These are phyloP conservation scores for Beauveria bassiana DNA, from an alignment of 2,329 filamentous ascomycete genomes.

Conservation along the genomic window DNA sequence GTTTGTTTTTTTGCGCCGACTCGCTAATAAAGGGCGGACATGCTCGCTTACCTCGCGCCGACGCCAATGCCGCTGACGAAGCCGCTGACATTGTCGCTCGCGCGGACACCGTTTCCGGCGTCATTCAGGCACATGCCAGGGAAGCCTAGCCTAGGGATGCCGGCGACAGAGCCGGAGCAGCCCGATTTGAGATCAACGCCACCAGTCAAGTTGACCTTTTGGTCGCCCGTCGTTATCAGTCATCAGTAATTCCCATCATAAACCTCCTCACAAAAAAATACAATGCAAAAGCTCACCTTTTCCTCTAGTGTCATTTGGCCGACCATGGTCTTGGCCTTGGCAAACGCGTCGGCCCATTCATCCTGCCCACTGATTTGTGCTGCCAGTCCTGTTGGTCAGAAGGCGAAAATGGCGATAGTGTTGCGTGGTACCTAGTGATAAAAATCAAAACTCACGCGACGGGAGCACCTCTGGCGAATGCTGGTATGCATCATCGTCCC, in stretches of 20 bases:
- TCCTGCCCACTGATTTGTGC: conserved; percentile 25
- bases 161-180: conserved; percentile 40
- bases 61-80: conserved; percentile 40
- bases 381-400: conserved; percentile 11
- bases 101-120: conserved; percentile 40
- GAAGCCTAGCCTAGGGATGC: conserved; percentile 36
- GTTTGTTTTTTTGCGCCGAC: conserved; percentile 36
- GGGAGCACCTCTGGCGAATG: conserved; percentile 2
- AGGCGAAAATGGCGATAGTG: rapidly evolving
- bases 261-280: not conserved
- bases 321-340: conserved; percentile 48
- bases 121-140: conserved; percentile 42
- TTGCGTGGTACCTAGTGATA: not conserved
- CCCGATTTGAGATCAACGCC: conserved; percentile 45
- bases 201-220: conserved; percentile 32
- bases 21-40: conserved; percentile 11
- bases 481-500: not conserved
- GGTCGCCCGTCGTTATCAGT: not conserved
- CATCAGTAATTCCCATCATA: no score
- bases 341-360: conserved; percentile 50
- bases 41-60: conserved; percentile 40
- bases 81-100: conserved; percentile 38
- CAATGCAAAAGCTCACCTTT: conserved; percentile 33
- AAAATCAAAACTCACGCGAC: not conserved
- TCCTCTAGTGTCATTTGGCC: conserved; percentile 58